Percentiles rank a stretch among this genome's conserved stretches.
Evolutionary conservation across 148 eudicot genomes (phyloP).

Genomic region (Arctostaphylos glauca): DNA sequence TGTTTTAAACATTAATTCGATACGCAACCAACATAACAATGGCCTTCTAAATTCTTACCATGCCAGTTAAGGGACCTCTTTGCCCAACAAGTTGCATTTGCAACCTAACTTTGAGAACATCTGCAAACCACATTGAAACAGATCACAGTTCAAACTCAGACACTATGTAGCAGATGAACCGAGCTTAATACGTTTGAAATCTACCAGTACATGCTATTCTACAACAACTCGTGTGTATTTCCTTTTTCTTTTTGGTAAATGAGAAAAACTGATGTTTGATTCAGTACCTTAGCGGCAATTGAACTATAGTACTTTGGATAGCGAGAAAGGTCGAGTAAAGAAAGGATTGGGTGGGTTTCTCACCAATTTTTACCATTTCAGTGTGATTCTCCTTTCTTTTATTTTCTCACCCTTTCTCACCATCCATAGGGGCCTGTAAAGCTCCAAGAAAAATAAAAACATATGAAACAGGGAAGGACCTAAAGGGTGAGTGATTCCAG

Average conservation of each 20-base stretch:
- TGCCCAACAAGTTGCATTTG: slow-evolving; percentile 98
- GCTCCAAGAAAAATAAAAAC: background rate
- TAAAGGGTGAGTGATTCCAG: slow-evolving; percentile 83
- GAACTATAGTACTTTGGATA: background rate
- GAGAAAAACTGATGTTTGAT: background rate
- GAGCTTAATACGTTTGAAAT: background rate
- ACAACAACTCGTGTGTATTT: background rate
- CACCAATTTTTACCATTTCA: background rate
- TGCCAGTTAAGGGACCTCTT: slow-evolving; percentile 80
- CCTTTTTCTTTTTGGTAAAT: background rate
- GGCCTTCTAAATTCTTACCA: slow-evolving; percentile 46
- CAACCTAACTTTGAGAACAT: slow-evolving; percentile 93
- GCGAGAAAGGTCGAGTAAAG: background rate
- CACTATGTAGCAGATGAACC: background rate
- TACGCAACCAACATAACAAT: background rate
- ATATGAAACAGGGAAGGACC: slow-evolving; percentile 34
- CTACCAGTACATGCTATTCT: background rate
- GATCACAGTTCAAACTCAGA: background rate
- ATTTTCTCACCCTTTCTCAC: background rate
- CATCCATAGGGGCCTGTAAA: background rate
- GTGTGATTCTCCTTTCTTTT: background rate
- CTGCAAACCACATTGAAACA: slow-evolving; percentile 42
- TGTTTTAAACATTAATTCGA: background rate
- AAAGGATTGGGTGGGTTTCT: background rate
- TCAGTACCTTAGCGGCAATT: background rate